These are phyloP conservation scores for Naganishia vishniacii DNA, from an alignment of 768 basidiomycete species.

Conservation along the genomic window DNA sequence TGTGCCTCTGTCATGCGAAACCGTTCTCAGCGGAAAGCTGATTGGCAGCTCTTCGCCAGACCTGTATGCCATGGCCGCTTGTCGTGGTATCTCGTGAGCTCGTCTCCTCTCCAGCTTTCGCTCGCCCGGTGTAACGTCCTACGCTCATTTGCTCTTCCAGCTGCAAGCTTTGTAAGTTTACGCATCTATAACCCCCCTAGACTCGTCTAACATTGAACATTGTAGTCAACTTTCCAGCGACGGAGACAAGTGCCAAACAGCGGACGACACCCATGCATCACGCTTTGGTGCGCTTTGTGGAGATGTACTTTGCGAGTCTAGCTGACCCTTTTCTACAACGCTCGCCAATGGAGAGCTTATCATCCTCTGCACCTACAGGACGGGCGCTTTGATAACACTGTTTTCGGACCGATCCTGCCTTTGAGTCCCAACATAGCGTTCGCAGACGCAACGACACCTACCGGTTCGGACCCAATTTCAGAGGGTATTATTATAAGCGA, in stretches of 20 bases:
- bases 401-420: not conserved
- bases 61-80: constrained; percentile 70
- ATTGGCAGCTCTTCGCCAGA: constrained; percentile 52
- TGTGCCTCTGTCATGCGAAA: constrained; percentile 5
- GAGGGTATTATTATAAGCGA: constrained; percentile 50
- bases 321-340: not conserved
- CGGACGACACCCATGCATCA: constrained; percentile 50
- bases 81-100: constrained; percentile 73
- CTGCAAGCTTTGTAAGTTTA: constrained; percentile 52
- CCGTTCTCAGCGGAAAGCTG: not conserved
- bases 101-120: not conserved
- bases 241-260: constrained; percentile 25
- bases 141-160: constrained; percentile 33
- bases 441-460: not conserved
- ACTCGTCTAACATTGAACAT: too few species aligned
- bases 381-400: not conserved
- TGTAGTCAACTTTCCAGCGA: constrained; percentile 44
- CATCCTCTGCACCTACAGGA: constrained; percentile 36
- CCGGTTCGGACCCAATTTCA: not conserved
- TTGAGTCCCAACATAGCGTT: not conserved
- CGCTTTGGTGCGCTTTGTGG: constrained; percentile 65
- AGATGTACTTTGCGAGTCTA: constrained; percentile 59
- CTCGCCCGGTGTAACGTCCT: not conserved
- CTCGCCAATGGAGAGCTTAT: not conserved
- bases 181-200: too few species aligned